Base-by-base conservation (phyloP, 257 asterid genomes). In the Buddleja alternifolia region DNA sequence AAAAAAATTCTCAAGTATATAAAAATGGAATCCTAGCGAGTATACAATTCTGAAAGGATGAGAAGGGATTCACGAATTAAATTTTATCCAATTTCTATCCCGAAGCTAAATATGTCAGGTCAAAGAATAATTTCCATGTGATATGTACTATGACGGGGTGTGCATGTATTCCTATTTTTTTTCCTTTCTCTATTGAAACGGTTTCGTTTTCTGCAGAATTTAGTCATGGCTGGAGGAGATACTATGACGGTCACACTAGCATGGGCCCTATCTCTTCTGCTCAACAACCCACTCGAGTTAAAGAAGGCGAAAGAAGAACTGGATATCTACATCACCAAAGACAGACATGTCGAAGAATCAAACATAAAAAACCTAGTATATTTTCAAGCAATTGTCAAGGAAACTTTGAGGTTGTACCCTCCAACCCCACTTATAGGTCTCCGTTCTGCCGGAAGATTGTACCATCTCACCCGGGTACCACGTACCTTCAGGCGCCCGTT, bases 401-500 rank as follows among this genome's bases (percentile, higher is more conserved):
- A 74, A 59, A 74, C 79, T 36, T n/a, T 74, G 8, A 60, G 79
- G 62, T 3, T 74, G 54, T 74, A 74, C 29, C 79, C 79, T 0
- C 67, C 75, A 17, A 16, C 45, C 0, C 79, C 79, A 0, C 0
- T 68, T 4, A 61, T 61, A 10, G 67, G 75, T 15, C 45, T 60
- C 7, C 79, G 10, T 19, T 61, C 74, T 6, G 52, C 74, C 36
- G 66, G 66, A 68, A 37, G 79, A 67, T 21, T 74, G 79, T 14
- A 60, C 71, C 46, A 19, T 74, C 44, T 52, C 74, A 2, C 40
- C 75, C 1, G 69, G 64, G 3, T 53, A 67, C 67, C 59, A 53
- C 7, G 74, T 74, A 0, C 66, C 79, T 60, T 1, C 60, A 1
- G 79, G 75, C 6, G 67, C 62, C 14, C 66, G 58, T 15, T 17